Percentiles rank a stretch among this genome's conserved stretches.
These are phyloP conservation scores for Adansonia digitata DNA, from an alignment of 345 rosid species.

Conservation along the genomic window DNA sequence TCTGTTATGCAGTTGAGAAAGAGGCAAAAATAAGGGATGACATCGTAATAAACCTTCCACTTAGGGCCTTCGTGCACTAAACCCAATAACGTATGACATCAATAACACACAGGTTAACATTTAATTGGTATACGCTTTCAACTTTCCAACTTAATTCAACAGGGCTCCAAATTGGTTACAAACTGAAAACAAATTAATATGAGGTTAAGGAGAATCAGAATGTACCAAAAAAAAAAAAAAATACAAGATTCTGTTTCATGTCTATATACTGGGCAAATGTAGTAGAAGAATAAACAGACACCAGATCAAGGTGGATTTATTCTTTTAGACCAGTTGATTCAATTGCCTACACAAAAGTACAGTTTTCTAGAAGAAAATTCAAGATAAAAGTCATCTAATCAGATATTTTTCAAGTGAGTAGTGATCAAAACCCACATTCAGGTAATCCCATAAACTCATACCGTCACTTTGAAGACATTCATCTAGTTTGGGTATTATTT, in stretches of 20 bases:
- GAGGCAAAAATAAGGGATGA: neutral
- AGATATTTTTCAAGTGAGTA: neutral
- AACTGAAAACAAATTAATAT: neutral
- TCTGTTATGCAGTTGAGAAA: neutral
- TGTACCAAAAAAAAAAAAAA: too few species aligned
- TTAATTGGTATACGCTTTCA: neutral
- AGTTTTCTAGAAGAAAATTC: neutral
- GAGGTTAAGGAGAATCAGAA: neutral
- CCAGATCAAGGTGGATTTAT: neutral
- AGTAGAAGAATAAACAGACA: neutral
- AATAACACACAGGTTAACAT: neutral
- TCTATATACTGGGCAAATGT: too few species aligned
- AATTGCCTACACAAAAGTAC: neutral
- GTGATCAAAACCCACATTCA: neutral
- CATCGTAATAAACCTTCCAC: neutral
- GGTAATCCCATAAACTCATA: neutral
- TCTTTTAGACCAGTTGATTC: neutral
- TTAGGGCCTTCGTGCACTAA: neutral
- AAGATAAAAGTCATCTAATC: neutral
- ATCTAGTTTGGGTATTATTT: neutral
- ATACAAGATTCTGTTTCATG: neutral
- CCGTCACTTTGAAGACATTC: neutral
- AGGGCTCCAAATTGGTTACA: neutral
- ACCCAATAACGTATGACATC: neutral
- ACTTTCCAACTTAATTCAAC: conserved; percentile 3